A percentile compares a stretch with the other conserved stretches of the same genome.
Conservation (phyloP, 345 rosid genomes). For the Populus euphratica region DNA sequence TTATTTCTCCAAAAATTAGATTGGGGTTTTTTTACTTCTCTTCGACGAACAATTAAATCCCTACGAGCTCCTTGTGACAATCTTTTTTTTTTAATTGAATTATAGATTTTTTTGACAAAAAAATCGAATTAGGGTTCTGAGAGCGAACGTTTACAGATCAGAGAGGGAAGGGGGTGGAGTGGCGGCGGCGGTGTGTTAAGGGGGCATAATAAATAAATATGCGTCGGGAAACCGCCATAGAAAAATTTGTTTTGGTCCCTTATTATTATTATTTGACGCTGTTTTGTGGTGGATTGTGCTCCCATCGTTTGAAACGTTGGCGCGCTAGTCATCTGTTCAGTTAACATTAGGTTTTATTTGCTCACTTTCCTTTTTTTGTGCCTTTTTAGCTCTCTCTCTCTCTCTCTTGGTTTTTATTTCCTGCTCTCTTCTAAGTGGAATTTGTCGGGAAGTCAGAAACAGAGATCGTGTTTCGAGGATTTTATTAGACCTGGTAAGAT, state of each 20-base stretch:
- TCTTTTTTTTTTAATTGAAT: neutral
- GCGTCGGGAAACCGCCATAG: conserved; percentile 71
- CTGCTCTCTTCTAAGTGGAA: too few relatives aligned
- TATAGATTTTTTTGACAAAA: neutral
- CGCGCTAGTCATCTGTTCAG: conserved; percentile 94
- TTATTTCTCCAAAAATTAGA: neutral
- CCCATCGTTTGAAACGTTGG: conserved; percentile 86
- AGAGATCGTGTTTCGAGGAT: conserved; percentile 1
- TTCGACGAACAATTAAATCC: too few relatives aligned
- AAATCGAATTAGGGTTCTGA: neutral
- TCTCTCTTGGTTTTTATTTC: neutral
- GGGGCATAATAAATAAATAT: conserved; percentile 94
- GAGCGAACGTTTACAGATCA: neutral
- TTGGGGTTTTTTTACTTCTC: too few relatives aligned
- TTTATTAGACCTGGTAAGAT: neutral
- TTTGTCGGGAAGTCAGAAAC: neutral
- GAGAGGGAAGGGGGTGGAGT: conserved; percentile 19
- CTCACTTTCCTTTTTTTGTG: too few relatives aligned
- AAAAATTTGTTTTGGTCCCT: conserved; percentile 42
- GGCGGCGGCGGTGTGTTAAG: neutral
- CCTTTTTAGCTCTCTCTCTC: neutral
- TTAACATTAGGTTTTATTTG: conserved; percentile 39
- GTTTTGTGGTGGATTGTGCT: conserved; percentile 55
- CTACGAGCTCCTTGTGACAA: too few relatives aligned
- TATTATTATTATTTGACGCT: conserved; percentile 36